Percentiles rank a stretch among this genome's conserved stretches.
Evolutionary conservation across 148 eudicot genomes (phyloP).

Genomic region (Limonium bicolor): DNA sequence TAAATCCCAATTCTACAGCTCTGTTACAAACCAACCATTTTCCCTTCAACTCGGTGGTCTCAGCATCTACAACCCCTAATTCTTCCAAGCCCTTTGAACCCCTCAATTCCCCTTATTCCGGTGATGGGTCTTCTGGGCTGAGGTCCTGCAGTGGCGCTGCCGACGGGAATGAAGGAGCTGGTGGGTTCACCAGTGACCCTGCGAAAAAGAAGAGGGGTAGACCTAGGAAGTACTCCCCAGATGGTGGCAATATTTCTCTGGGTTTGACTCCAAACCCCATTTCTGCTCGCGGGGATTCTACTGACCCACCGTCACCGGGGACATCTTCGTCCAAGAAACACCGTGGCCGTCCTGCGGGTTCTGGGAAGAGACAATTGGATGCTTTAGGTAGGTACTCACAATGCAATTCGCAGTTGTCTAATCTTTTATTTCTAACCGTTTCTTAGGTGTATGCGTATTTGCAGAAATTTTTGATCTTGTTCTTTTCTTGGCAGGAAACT

Average conservation of each 20-base stretch:
- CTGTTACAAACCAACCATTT: conserved; percentile 24
- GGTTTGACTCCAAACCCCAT: conserved; percentile 14
- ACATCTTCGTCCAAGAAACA: conserved; percentile 2
- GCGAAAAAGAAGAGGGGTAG: conserved; percentile 46
- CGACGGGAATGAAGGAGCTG: not conserved
- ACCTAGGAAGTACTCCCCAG: conserved; percentile 55
- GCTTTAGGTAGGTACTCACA: conserved; percentile 54
- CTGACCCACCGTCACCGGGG: conserved; percentile 15
- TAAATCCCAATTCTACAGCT: conserved; percentile 14
- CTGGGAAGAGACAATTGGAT: conserved; percentile 32
- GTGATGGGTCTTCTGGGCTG: conserved; percentile 16
- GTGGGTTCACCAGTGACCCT: conserved; percentile 12
- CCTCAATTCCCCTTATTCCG: conserved; percentile 17
- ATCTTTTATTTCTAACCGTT: too few relatives aligned
- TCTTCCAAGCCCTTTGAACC: conserved; percentile 15
- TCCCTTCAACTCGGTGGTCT: conserved; percentile 21
- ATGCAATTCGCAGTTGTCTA: too few relatives aligned
- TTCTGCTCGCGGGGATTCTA: not conserved
- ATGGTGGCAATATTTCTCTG: conserved; percentile 20
- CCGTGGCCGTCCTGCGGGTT: conserved; percentile 23
- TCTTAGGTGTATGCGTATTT: too few relatives aligned
- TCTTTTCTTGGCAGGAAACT: conserved; percentile 16
- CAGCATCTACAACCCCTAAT: conserved; percentile 6
- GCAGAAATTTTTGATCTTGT: too few relatives aligned
- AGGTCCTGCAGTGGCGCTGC: not conserved